These are phyloP conservation scores for Chenopodium berlandieri DNA, from an alignment of 148 eudicot genomes.

Conservation along the genomic window DNA sequence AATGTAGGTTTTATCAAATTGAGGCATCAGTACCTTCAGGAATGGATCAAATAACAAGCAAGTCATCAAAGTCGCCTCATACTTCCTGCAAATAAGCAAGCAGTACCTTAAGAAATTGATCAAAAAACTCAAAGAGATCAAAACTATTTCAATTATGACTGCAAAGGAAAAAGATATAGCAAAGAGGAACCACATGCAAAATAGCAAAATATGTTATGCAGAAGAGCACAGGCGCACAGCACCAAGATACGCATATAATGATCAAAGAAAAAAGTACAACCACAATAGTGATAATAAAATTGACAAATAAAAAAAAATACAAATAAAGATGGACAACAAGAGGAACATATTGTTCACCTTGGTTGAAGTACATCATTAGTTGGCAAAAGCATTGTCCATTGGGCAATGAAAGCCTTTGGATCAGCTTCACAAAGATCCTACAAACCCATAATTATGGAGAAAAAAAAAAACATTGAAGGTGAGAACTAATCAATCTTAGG, in stretches of 20 bases:
- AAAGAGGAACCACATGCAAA: background rate
- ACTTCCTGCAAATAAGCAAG: constrained; percentile 51
- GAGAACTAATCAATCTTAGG: background rate
- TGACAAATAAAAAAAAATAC: background rate
- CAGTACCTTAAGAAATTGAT: constrained; percentile 9
- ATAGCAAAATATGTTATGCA: background rate
- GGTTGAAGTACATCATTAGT: constrained; percentile 82
- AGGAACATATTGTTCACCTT: constrained; percentile 45
- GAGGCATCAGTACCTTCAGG: constrained; percentile 51
- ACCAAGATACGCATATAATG: background rate
- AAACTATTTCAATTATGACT: background rate
- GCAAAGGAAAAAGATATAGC: background rate
- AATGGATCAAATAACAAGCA: constrained; percentile 89
- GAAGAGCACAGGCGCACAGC: background rate
- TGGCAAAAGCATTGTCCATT: constrained; percentile 95
- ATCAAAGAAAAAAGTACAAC: background rate
- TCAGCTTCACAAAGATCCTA: constrained; percentile 98
- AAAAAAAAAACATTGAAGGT: constrained; percentile 7
- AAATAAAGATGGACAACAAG: background rate
- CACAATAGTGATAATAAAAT: background rate
- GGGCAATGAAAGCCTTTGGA: constrained; percentile 78
- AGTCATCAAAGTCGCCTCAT: constrained; percentile 80
- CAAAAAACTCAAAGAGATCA: background rate
- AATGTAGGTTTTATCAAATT: background rate
- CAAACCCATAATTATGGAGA: constrained; percentile 18